Conservation (phyloP, 2,329 filamentous ascomycete species). For the Knoxdaviesia capensis region DNA sequence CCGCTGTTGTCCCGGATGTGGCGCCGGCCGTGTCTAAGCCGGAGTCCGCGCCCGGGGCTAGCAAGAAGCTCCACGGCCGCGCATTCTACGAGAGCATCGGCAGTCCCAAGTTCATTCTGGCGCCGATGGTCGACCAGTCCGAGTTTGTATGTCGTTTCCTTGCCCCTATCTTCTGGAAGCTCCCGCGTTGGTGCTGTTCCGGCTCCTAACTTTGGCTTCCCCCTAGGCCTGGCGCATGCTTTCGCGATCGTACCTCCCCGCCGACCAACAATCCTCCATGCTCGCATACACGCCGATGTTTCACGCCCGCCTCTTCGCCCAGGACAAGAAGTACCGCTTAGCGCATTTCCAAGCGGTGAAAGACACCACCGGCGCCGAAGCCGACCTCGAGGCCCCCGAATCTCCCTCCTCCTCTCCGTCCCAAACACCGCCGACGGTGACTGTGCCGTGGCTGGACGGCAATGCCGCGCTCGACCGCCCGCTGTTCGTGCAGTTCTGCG, state of each 20-base stretch:
- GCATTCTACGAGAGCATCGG: slow-evolving; percentile 93
- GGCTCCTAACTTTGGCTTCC: slow-evolving; percentile 4
- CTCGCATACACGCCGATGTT: slow-evolving; percentile 93
- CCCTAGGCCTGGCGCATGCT: slow-evolving; percentile 85
- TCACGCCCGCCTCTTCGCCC: slow-evolving; percentile 72
- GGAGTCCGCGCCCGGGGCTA: slow-evolving; percentile 8
- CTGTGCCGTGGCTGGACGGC: slow-evolving; percentile 53
- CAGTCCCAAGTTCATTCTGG: slow-evolving; percentile 73
- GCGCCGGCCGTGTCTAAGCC: not conserved
- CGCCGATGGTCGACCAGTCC: slow-evolving; percentile 96
- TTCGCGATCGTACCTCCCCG: slow-evolving; percentile 72
- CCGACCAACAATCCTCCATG: slow-evolving; percentile 40
- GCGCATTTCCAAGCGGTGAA: slow-evolving; percentile 58
- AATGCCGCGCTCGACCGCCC: slow-evolving; percentile 71
- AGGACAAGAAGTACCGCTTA: slow-evolving; percentile 56
- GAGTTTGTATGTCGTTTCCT: slow-evolving; percentile 54
- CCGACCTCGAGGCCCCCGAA: not conserved
- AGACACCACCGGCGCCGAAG: slow-evolving; percentile 7
- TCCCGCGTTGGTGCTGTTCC: not conserved
- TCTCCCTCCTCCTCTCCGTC: not conserved
- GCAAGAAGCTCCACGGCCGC: slow-evolving; percentile 54
- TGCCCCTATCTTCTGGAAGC: not conserved
- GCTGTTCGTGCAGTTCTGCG: slow-evolving; percentile 91
- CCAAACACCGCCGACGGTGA: not conserved
- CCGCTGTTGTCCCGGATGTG: not conserved